Evolutionary conservation across 176 grass and related monocot species (phyloP), one percentile per base, ranked within the genome.

Genomic region (Eleusine indica): DNA sequence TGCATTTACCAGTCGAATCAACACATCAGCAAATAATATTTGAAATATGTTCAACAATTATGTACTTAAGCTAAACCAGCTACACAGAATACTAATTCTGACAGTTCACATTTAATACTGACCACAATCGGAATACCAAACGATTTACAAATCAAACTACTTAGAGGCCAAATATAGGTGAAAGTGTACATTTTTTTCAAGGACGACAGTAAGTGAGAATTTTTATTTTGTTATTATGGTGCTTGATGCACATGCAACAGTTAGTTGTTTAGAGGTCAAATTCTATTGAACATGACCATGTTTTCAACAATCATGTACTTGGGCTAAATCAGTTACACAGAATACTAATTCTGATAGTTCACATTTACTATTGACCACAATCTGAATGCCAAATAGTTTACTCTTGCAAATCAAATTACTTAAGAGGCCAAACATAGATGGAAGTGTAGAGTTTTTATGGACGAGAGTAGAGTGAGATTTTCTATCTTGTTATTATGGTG

Each of bases 1-100:
- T 99, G 62, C 80, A 89, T 81, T 77, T 6, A 88, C 71, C 46
- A 88, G 16, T 71, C 17, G 62, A 90, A 38, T 9, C 72, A 84
- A 72, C 22, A 79, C 40, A 37, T 90, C 49, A 93, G 73, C 1
- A 71, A 37, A 83, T 65, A 69, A 60, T 35, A 30, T 70, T 73
- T 67, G 17, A 41, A 32, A 79, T 5, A 18, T 62, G 37, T 22
- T 76, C 41, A 51, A 32, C 28, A 78, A n/a, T 16, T 54, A 80
- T 71, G 11, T 68, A 14, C 38, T 42, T 74, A 86, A 53, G 18
- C 35, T n/a, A 78, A 60, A 61, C 57, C 21, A 83, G 68, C 63
- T 51, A 53, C 56, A 47, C 1, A 0, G 2, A 52, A 77, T 76
- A 64, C 35, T 43, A 7, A 71, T 71, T 65, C n/a, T 38, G n/a